phyloP scores from a whole-genome alignment of 148 eudicot genomes.

The Rhododendron kiyosumense region DNA sequence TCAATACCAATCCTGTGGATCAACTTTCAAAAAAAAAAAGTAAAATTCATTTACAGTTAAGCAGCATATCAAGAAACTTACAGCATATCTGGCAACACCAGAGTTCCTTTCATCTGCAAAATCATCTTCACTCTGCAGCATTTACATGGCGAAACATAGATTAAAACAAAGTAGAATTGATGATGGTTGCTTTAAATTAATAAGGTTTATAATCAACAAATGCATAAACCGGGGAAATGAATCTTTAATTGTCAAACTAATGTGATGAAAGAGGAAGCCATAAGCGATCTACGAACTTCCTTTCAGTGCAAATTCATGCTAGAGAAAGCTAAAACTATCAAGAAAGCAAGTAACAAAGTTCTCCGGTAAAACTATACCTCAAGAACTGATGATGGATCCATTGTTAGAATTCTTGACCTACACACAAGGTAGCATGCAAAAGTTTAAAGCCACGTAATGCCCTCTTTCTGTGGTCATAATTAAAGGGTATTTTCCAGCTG shows the following conservation, averaged over 20 bases:
- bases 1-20: background rate
- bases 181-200: background rate
- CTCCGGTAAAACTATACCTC: conserved; percentile 16
- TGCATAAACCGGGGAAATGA: background rate
- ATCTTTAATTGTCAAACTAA: background rate
- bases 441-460: background rate
- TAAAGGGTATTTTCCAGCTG: background rate
- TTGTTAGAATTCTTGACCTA: conserved; percentile 48
- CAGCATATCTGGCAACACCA: conserved; percentile 68
- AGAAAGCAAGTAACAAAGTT: background rate
- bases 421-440: conserved; percentile 11
- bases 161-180: background rate
- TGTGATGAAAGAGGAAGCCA: conserved; percentile 1
- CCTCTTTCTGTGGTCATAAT: background rate
- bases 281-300: conserved; percentile 22
- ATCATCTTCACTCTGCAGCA: conserved; percentile 38
- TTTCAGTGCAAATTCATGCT: conserved; percentile 14
- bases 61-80: conserved; percentile 47
- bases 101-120: conserved; percentile 43
- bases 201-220: background rate
- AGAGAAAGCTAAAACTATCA: background rate
- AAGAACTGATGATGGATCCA: conserved; percentile 17
- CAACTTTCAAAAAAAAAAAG: background rate
- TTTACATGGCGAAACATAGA: background rate
- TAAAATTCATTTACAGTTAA: background rate